Conservation (phyloP, 768 basidiomycete genomes). For the Podaxis carcinomalis region DNA sequence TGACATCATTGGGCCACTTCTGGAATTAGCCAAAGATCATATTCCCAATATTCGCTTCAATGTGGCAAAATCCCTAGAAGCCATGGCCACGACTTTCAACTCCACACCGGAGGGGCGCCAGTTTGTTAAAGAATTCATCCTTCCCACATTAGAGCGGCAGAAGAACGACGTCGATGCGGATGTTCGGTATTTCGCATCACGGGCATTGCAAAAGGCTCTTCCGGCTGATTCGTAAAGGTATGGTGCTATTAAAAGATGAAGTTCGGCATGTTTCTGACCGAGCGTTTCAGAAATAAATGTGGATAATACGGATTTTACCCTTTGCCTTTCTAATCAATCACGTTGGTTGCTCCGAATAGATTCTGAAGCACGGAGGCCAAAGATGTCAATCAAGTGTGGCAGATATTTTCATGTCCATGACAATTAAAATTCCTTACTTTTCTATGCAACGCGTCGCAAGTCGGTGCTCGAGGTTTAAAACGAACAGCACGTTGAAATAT, state of each 20-base stretch:
- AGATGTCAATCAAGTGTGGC: not conserved
- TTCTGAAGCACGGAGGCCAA: not conserved
- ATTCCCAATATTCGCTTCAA: constrained; percentile 99
- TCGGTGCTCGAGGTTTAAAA: too few relatives aligned
- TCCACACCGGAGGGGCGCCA: constrained; percentile 64
- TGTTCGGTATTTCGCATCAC: constrained; percentile 89
- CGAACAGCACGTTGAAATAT: too few relatives aligned
- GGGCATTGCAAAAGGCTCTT: constrained; percentile 62
- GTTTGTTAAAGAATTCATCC: constrained; percentile 67
- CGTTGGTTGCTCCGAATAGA: not conserved
- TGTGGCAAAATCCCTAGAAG: constrained; percentile 92
- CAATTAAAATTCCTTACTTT: not conserved
- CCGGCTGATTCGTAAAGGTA: constrained; percentile 11
- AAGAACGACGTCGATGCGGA: constrained; percentile 91
- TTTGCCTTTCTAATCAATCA: not conserved
- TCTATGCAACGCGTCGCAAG: not conserved
- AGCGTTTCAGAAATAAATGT: not conserved
- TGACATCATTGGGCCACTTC: constrained; percentile 79
- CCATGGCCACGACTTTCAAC: constrained; percentile 71
- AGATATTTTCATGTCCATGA: not conserved
- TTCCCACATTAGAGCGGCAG: constrained; percentile 83
- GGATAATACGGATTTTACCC: constrained; percentile 1
- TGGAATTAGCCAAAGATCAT: constrained; percentile 80
- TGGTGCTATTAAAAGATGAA: not conserved
- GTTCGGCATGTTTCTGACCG: not conserved